Evolutionary conservation across 768 basidiomycete species (phyloP).

Genomic region (Boletus rufocinnamomeus): DNA sequence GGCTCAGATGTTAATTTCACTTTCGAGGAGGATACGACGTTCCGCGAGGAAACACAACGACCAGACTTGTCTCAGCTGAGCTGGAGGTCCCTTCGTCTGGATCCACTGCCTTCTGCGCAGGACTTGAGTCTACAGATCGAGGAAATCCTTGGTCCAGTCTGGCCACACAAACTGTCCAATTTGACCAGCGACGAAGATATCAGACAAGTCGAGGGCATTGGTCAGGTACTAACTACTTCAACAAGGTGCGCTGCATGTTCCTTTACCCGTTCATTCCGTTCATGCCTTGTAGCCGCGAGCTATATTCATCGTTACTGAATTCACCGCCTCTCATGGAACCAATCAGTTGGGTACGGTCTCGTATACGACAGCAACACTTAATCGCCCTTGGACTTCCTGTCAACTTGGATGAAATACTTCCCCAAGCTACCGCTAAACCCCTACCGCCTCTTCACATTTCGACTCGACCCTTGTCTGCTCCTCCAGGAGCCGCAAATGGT

Average conservation of each 20-base stretch:
- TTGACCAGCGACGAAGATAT: slow-evolving; percentile 70
- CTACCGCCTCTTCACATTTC: slow-evolving; percentile 82
- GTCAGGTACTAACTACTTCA: slow-evolving; percentile 73
- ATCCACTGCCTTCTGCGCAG: slow-evolving; percentile 60
- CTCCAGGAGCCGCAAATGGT: slow-evolving; percentile 59
- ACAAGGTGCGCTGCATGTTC: slow-evolving; percentile 56
- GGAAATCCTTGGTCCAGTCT: slow-evolving; percentile 65
- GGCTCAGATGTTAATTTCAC: slow-evolving; percentile 42
- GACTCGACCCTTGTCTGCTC: slow-evolving; percentile 80
- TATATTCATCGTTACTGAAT: slow-evolving; percentile 72
- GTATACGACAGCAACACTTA: slow-evolving; percentile 86
- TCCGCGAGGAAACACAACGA: slow-evolving; percentile 16
- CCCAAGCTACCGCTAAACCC: slow-evolving; percentile 60
- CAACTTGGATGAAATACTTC: slow-evolving; percentile 90
- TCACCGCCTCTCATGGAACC: slow-evolving; percentile 75
- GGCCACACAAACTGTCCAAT: slow-evolving; percentile 53
- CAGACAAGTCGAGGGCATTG: slow-evolving; percentile 77
- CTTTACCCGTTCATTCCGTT: slow-evolving; percentile 27
- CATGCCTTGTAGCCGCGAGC: slow-evolving; percentile 59
- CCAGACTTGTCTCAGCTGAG: slow-evolving; percentile 45
- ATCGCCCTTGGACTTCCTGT: slow-evolving; percentile 92
- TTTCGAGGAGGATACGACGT: slow-evolving; percentile 33
- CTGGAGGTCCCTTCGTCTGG: slow-evolving; percentile 65
- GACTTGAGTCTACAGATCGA: slow-evolving; percentile 65
- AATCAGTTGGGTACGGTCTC: slow-evolving; percentile 93